Evolutionary conservation across 495 filamentous ascomycete genomes (phyloP).

Genomic region (Staphylotrichum longicolle): DNA sequence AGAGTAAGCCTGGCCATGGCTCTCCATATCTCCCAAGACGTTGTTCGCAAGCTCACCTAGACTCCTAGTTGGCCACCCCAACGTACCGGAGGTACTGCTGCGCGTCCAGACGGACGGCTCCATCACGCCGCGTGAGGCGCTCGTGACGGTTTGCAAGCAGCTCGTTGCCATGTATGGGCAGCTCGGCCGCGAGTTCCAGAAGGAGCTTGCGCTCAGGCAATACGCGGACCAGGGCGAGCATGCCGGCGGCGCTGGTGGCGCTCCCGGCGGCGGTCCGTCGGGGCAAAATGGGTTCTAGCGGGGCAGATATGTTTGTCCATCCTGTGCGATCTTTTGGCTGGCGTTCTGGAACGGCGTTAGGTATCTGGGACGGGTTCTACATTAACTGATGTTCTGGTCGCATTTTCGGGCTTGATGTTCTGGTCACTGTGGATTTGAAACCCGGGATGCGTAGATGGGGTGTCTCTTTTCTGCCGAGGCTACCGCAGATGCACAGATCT

Average conservation of each 20-base stretch:
- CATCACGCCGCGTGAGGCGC: constrained; percentile 78
- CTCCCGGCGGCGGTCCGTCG: constrained; percentile 3
- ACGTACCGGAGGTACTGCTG: constrained; percentile 79
- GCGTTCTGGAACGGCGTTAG: constrained; percentile 1
- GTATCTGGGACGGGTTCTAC: not conserved
- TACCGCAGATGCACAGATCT: too few species aligned
- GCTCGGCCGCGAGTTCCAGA: constrained; percentile 83
- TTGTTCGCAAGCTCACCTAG: not conserved
- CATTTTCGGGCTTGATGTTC: too few species aligned
- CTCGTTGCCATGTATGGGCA: constrained; percentile 73
- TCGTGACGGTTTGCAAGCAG: constrained; percentile 73
- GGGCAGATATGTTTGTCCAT: too few species aligned
- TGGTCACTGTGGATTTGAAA: too few species aligned
- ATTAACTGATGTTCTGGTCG: too few species aligned
- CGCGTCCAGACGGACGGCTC: constrained; percentile 90
- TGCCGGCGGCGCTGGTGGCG: constrained; percentile 20
- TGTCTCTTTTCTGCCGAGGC: too few species aligned
- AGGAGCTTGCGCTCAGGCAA: constrained; percentile 91
- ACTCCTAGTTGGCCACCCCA: constrained; percentile 73
- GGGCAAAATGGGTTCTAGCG: constrained; percentile 12
- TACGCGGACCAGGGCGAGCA: constrained; percentile 66
- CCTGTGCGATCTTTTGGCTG: not conserved
- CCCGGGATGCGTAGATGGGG: too few species aligned
- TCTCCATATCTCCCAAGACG: not conserved
- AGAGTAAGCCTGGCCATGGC: constrained; percentile 50